These are phyloP conservation scores for Xylaria sp. DNA, from an alignment of 2,329 filamentous ascomycete genomes.

Conservation along the genomic window DNA sequence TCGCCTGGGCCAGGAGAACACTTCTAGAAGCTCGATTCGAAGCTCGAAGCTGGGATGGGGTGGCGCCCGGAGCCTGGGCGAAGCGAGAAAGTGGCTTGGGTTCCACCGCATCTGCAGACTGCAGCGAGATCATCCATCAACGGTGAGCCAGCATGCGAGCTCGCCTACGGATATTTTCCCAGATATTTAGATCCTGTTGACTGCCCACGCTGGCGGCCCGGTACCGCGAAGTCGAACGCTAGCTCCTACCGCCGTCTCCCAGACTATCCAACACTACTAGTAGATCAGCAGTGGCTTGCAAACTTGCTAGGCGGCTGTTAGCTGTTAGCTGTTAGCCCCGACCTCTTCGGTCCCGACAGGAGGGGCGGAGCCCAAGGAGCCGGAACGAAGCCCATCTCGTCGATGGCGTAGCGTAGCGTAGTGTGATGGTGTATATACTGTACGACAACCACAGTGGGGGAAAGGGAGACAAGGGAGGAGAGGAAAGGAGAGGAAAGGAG, in stretches of 20 bases:
- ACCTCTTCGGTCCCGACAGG: slow-evolving; percentile 18
- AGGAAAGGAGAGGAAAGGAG: background rate
- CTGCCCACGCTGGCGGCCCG: slow-evolving; percentile 9
- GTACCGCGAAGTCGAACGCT: background rate
- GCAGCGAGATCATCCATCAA: slow-evolving; percentile 27
- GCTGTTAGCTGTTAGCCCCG: slow-evolving; percentile 2
- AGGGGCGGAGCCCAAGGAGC: slow-evolving; percentile 13
- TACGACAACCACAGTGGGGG: background rate
- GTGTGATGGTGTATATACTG: background rate
- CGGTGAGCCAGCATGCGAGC: slow-evolving; percentile 23
- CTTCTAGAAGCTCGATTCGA: slow-evolving; percentile 39
- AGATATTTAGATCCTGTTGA: background rate
- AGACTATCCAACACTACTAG: slow-evolving; percentile 17
- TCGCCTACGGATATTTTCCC: background rate
- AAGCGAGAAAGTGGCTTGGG: slow-evolving; percentile 34
- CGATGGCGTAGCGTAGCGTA: background rate
- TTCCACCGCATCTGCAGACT: slow-evolving; percentile 37
- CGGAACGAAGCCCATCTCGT: slow-evolving; percentile 8
- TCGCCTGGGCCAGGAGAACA: slow-evolving; percentile 22
- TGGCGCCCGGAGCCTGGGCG: slow-evolving; percentile 24
- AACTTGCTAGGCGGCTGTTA: slow-evolving; percentile 4
- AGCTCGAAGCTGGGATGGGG: slow-evolving; percentile 34
- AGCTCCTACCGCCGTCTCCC: background rate
- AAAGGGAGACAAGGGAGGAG: no score
- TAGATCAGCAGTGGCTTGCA: background rate